Conservation (phyloP, 768 basidiomycete genomes). For the Rhodocollybia butyracea region DNA sequence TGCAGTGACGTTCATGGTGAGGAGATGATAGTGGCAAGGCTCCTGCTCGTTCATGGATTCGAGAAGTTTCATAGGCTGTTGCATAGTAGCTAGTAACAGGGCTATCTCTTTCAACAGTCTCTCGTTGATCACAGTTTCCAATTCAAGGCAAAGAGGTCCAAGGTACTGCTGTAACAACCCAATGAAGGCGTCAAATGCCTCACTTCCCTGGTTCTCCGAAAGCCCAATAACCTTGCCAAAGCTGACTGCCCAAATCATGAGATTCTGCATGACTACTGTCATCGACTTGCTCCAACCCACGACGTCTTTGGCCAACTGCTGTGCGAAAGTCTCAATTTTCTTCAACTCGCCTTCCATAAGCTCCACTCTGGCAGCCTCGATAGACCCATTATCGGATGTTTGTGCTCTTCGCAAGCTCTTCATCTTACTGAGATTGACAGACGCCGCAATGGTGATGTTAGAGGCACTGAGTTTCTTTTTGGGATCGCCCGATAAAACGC, state of each 20-base stretch:
- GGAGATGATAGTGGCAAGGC: conserved; percentile 66
- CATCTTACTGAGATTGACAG: conserved; percentile 60
- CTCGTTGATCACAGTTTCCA: conserved; percentile 52
- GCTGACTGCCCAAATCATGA: conserved; percentile 59
- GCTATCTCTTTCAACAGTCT: conserved; percentile 56
- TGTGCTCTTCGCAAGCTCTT: conserved; percentile 37
- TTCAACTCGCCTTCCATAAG: conserved; percentile 55
- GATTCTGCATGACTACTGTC: conserved; percentile 42
- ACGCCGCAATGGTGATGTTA: conserved; percentile 46
- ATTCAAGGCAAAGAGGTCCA: conserved; percentile 45
- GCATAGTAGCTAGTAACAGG: conserved; percentile 54
- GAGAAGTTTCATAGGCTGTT: conserved; percentile 61
- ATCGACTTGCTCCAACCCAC: conserved; percentile 60
- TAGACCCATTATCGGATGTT: conserved; percentile 1
- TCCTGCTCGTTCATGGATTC: conserved; percentile 72
- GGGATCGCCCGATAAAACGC: conserved; percentile 48
- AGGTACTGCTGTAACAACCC: conserved; percentile 52
- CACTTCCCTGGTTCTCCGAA: conserved; percentile 39
- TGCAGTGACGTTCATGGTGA: conserved; percentile 58
- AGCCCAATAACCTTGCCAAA: conserved; percentile 71
- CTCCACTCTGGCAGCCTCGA: conserved; percentile 45
- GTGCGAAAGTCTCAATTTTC: conserved; percentile 52
- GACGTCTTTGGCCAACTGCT: conserved; percentile 58
- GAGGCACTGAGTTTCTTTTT: conserved; percentile 35
- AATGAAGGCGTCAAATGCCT: conserved; percentile 73